phyloP scores from a whole-genome alignment of 345 rosid genomes.

The Jatropha curcas region DNA sequence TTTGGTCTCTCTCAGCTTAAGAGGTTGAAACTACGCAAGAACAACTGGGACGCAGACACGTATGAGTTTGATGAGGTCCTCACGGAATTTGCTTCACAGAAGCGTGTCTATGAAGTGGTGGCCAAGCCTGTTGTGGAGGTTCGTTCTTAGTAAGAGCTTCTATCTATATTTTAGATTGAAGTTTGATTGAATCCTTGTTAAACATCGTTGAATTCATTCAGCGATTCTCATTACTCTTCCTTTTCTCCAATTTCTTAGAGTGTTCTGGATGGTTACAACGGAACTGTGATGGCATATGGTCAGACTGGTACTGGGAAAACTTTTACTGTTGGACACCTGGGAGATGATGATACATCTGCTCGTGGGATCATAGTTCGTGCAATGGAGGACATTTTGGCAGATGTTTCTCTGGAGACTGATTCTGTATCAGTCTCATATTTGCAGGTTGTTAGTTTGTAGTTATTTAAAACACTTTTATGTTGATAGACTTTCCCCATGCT shows the following conservation, averaged over 20 bases:
- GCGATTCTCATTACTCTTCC: no score
- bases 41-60: constrained; percentile 38
- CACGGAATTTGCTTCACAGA: constrained; percentile 40
- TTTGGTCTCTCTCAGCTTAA: constrained; percentile 19
- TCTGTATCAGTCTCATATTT: constrained; percentile 33
- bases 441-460: constrained; percentile 26
- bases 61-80: constrained; percentile 38
- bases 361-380: constrained; percentile 45
- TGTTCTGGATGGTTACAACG: constrained; percentile 35
- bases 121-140: constrained; percentile 43
- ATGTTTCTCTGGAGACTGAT: constrained; percentile 27
- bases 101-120: constrained; percentile 39
- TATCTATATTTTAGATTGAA: background rate
- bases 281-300: constrained; percentile 42
- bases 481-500: background rate
- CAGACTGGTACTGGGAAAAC: constrained; percentile 41
- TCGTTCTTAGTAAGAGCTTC: background rate
- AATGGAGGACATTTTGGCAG: constrained; percentile 37
- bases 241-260: constrained; percentile 32
- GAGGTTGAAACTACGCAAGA: constrained; percentile 36
- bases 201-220: background rate
- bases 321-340: constrained; percentile 37
- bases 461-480: background rate
- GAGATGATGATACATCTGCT: constrained; percentile 31
- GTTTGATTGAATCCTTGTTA: background rate